Evolutionary conservation across 2,329 filamentous ascomycete species (phyloP).

Genomic region (Fusarium aywerte): DNA sequence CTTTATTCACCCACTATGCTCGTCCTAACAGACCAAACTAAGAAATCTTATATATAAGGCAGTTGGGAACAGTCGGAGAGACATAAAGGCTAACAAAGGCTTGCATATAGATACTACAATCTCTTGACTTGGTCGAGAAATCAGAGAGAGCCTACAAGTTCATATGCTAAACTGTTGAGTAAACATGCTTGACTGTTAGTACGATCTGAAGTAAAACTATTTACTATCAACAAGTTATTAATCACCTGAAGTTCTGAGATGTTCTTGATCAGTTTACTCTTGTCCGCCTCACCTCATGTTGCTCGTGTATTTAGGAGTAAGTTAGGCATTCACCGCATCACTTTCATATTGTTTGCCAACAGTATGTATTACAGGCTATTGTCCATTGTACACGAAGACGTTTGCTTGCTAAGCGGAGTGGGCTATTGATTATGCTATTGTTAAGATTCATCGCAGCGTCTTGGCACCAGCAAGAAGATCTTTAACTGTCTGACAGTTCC

Average conservation of each 20-base stretch:
- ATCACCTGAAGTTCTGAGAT: neutral
- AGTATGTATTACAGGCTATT: neutral
- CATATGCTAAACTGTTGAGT: neutral
- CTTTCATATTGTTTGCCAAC: neutral
- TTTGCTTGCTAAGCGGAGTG: neutral
- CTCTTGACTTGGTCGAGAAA: neutral
- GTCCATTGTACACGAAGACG: neutral
- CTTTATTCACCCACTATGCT: too few species aligned
- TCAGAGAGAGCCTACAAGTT: neutral
- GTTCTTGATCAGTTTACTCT: neutral
- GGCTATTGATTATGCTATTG: neutral
- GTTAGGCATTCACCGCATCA: neutral
- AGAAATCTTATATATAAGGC: neutral
- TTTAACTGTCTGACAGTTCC: neutral
- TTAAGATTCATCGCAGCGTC: neutral
- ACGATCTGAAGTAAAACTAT: too few species aligned
- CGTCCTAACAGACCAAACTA: too few species aligned
- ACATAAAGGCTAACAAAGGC: neutral
- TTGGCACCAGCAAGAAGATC: slow-evolving; percentile 7
- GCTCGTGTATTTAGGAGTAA: neutral
- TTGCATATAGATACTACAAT: too few species aligned
- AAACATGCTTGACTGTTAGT: neutral
- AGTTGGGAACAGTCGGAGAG: neutral
- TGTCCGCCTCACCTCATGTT: neutral
- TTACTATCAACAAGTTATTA: neutral